Evolutionary conservation across 192 early-diverging fungal species (phyloP), one percentile per base, ranked within the genome.

Genomic region (Coemansia interrupta): DNA sequence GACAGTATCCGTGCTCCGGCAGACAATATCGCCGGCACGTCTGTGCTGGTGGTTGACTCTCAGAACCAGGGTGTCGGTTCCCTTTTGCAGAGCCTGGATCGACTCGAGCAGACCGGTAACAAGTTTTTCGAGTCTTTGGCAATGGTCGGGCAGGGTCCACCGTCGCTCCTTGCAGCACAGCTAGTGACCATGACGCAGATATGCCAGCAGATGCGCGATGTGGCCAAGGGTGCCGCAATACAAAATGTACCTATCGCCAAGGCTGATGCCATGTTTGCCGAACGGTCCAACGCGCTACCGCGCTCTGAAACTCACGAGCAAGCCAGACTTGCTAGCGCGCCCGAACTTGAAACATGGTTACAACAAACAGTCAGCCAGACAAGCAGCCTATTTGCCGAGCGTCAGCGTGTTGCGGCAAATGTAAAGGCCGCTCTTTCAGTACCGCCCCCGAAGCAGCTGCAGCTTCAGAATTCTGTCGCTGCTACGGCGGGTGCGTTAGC

Each of bases 91-190:
- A 49, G 28, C 19, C 42, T 78, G 28, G 64, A 71, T n/a, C 64
- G 65, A 14, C 65, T 78, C 22, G 75, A 78, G 15, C 45, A 42
- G 18, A 60, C 64, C 10, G 69, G 68, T n/a, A 48, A 55, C 49
- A 72, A 56, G 50, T 71, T 78, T 30, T 78, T 78, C 46, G 65
- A 68, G n/a, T 64, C 69, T 22, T 62, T 78, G 30, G 75, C 60
- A 6, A 56, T 70, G 69, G 68, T 78, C 43, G 75, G 75, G 11
- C 75, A 71, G 41, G 75, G 75, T 0, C 75, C 75, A 20, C 75
- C 75, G 3, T 78, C 75, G n/a, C 52, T 78, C 41, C 75, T 78
- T 19, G 65, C 75, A 17, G 68, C 75, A 6, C 75, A 78, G 52
- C 68, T 78, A 17, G 69, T 68, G 20, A 62, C 40, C 49, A 72